Conservation (phyloP, 2,329 filamentous ascomycete genomes). For the Dactylonectria estremocensis region DNA sequence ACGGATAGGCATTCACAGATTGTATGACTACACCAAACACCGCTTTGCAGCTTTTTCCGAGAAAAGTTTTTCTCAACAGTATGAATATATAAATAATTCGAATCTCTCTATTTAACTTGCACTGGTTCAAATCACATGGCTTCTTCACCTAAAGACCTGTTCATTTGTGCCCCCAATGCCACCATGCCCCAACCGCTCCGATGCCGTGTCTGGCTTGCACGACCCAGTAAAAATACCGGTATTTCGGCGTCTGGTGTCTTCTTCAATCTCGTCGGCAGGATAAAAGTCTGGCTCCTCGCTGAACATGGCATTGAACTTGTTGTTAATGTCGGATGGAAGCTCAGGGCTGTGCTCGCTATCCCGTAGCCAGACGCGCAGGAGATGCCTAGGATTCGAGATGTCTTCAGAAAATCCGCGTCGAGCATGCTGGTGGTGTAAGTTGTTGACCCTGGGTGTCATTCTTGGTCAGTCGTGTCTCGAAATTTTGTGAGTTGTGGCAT, state of each 20-base stretch:
- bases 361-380: conserved; percentile 9
- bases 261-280: conserved; percentile 5
- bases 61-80: too few species aligned
- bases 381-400: conserved; percentile 1
- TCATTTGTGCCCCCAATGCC: too few species aligned
- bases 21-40: too few species aligned
- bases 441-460: neutral
- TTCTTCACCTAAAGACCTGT: too few species aligned
- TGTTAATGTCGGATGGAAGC: conserved; percentile 1
- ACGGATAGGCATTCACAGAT: too few species aligned
- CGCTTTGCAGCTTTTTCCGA: too few species aligned
- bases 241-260: neutral
- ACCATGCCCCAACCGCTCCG: too few species aligned
- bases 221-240: conserved; percentile 12
- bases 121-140: too few species aligned
- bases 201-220: neutral
- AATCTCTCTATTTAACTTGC: too few species aligned
- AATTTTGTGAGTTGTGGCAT: neutral
- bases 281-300: neutral
- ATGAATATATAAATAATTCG: too few species aligned
- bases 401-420: conserved; percentile 8
- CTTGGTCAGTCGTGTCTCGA: neutral
- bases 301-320: conserved; percentile 17
- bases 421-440: conserved; percentile 17
- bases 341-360: conserved; percentile 7